Evolutionary conservation across 176 grass and related monocot species (phyloP).

Genomic region (Zizania latifolia): DNA sequence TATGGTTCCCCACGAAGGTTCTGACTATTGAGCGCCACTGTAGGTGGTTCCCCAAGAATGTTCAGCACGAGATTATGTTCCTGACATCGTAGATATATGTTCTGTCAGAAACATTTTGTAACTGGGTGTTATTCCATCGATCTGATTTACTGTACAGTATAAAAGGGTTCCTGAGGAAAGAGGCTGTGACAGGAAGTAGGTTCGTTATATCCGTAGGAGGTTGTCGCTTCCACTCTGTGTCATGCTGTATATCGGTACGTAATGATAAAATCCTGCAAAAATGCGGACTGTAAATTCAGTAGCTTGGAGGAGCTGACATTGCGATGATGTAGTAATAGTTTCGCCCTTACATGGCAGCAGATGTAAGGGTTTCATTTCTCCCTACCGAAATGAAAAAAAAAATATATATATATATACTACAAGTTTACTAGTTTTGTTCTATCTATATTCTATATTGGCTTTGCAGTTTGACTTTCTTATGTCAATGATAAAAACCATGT

Average conservation of each 20-base stretch:
- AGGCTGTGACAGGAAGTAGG: slow-evolving; percentile 13
- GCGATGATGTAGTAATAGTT: background rate
- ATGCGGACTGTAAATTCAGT: slow-evolving; percentile 1
- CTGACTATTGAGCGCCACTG: slow-evolving; percentile 29
- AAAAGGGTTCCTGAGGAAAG: slow-evolving; percentile 12
- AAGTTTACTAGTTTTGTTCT: background rate
- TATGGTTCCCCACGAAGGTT: slow-evolving; percentile 70
- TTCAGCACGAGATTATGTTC: background rate
- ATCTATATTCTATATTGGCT: background rate
- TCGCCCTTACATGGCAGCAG: no score
- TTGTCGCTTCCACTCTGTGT: no score
- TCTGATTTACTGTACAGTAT: slow-evolving; percentile 23
- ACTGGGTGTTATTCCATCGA: background rate
- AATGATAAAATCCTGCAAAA: slow-evolving; percentile 7
- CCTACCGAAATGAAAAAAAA: background rate
- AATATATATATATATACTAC: background rate
- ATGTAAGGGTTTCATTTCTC: no score
- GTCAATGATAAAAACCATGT: background rate
- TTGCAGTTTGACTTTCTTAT: background rate
- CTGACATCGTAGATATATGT: slow-evolving; percentile 12
- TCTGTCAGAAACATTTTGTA: background rate
- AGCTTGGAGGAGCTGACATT: slow-evolving; percentile 1
- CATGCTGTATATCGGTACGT: no score
- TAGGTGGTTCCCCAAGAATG: no score
- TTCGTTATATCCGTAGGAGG: slow-evolving; percentile 29